Base-by-base conservation (phyloP, 2,329 filamentous ascomycete species). In the Colletotrichum spaethianum region DNA sequence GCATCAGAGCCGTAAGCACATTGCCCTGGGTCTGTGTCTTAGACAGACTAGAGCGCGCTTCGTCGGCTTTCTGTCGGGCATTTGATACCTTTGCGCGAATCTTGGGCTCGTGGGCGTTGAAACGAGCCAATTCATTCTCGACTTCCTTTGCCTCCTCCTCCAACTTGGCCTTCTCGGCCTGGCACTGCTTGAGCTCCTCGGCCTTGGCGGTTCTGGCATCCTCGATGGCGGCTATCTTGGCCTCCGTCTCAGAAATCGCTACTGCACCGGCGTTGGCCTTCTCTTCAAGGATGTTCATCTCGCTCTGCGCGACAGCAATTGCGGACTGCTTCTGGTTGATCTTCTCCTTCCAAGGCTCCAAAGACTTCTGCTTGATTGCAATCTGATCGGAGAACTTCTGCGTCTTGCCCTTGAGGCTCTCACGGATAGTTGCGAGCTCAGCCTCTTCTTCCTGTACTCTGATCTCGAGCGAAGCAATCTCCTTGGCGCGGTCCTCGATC, bases 341-440 rank as follows among this genome's bases (percentile, higher is more conserved):
- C 83, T 96, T 98, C 75, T 95, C 95, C 76, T 93, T 95, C 96
- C 96, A 99, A 0, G 96, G 96, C 82, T 98, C 96, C 14, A 99
- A 87, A 1, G 94, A 93, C 83, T 97, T 98, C 79, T 99, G 96
- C 83, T 98, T 98, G 5, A 88, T 88, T 0, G 95, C 92, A 76
- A 99, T 98, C 78, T 98, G 89, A 76, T 99, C 95, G 0, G 96
- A 98, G 73, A 98, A 93, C 8, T 91, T 93, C 80, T 98, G 95
- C 0, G 96, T 99, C 84, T 99, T 99, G 78, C 96, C 96, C 79
- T 98, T 98, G 9, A 99, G 86, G 73, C 90, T 91, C 28, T 98
- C 94, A 67, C 96, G 92, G 75, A 99, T 96, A n/a, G 84, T 88
- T 38, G 91, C 87, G 26, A 99, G 90, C 79, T 98, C 93, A 53